Conservation (phyloP, 148 eudicot species). For the Limonium bicolor region DNA sequence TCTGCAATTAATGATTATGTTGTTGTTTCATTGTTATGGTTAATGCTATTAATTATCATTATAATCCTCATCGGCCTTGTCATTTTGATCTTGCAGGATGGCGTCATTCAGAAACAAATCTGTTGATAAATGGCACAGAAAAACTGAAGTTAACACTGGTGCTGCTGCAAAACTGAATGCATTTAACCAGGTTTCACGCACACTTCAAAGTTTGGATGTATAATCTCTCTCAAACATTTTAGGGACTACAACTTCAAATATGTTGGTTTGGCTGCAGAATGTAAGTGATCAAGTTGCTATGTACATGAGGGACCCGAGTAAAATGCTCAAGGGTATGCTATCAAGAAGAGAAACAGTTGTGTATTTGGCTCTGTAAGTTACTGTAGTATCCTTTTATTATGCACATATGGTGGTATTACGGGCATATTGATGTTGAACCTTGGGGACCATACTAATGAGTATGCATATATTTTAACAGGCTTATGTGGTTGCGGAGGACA, state of each 20-base stretch:
- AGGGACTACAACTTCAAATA: neutral
- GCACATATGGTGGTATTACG: no score
- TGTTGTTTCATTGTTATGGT: no score
- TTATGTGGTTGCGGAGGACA: slow-evolving; percentile 15
- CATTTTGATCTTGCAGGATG: slow-evolving; percentile 28
- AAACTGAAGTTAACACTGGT: slow-evolving; percentile 86
- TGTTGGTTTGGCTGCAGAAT: slow-evolving; percentile 26
- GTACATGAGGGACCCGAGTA: slow-evolving; percentile 92
- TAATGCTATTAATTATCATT: no score
- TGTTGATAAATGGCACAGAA: slow-evolving; percentile 95
- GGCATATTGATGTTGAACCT: neutral
- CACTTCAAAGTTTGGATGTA: neutral
- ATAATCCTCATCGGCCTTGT: no score
- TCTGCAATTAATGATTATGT: no score
- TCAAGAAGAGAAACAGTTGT: slow-evolving; percentile 43
- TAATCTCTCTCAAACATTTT: neutral
- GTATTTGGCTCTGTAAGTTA: slow-evolving; percentile 75
- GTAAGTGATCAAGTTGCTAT: slow-evolving; percentile 84
- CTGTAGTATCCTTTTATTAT: no score
- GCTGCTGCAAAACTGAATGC: slow-evolving; percentile 83
- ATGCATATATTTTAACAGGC: slow-evolving; percentile 24
- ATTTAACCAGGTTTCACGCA: slow-evolving; percentile 64
- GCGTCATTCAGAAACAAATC: slow-evolving; percentile 62
- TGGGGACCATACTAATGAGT: neutral
- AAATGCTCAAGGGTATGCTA: slow-evolving; percentile 87